Evolutionary conservation across 495 filamentous ascomycete genomes (phyloP).

Genomic region (Xylona heveae): DNA sequence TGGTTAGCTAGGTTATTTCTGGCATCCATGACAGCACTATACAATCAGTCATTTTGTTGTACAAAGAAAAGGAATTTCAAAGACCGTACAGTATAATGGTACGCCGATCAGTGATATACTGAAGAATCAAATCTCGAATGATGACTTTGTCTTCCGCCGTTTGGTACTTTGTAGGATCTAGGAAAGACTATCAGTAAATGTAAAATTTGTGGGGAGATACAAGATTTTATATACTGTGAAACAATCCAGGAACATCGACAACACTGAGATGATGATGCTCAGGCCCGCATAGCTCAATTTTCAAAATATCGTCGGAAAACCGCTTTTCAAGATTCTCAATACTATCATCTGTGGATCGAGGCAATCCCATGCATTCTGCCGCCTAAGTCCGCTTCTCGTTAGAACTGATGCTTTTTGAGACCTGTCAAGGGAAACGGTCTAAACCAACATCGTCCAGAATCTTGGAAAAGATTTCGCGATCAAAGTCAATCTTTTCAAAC

Average conservation of each 20-base stretch:
- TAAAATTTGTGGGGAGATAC: slow-evolving; percentile 20
- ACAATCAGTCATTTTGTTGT: slow-evolving; percentile 2
- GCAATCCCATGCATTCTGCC: slow-evolving; percentile 24
- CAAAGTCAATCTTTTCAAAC: slow-evolving; percentile 10
- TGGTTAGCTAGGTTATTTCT: slow-evolving; percentile 39
- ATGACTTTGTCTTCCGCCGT: slow-evolving; percentile 26
- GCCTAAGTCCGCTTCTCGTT: slow-evolving; percentile 15
- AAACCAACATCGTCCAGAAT: slow-evolving; percentile 15
- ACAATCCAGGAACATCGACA: slow-evolving; percentile 43
- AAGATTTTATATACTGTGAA: too few relatives aligned
- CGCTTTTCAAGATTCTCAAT: slow-evolving; percentile 9
- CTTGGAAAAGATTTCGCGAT: slow-evolving; percentile 14
- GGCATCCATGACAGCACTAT: slow-evolving; percentile 39
- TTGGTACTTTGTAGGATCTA: slow-evolving; percentile 14
- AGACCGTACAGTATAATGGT: slow-evolving; percentile 14
- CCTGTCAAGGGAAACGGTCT: neutral
- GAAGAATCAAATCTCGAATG: slow-evolving; percentile 29
- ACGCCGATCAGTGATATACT: slow-evolving; percentile 29
- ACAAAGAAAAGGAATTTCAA: too few relatives aligned
- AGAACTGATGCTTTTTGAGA: slow-evolving; percentile 5
- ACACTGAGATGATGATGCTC: slow-evolving; percentile 34
- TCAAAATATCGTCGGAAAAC: slow-evolving; percentile 36
- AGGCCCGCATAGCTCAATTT: slow-evolving; percentile 35
- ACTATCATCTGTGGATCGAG: slow-evolving; percentile 8
- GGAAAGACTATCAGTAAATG: slow-evolving; percentile 11